Evolutionary conservation across 2,329 filamentous ascomycete genomes (phyloP).

Genomic region (Truncatella angustata): DNA sequence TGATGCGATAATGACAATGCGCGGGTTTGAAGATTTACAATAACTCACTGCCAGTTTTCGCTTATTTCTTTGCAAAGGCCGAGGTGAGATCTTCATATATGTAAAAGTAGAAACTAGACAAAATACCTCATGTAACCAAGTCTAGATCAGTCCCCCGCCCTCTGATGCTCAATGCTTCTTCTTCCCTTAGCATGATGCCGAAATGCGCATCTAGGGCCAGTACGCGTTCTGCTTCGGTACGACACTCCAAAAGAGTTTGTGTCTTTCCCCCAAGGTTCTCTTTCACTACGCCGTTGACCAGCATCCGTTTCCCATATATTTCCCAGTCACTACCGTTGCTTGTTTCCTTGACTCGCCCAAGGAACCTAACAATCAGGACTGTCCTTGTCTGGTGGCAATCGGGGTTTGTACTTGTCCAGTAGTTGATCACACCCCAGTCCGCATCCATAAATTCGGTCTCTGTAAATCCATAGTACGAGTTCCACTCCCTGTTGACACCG

Average conservation of each 20-base stretch:
- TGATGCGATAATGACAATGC: too few relatives aligned
- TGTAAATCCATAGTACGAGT: conserved; percentile 62
- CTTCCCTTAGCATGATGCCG: conserved; percentile 14
- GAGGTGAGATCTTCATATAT: too few relatives aligned
- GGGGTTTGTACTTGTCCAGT: conserved; percentile 47
- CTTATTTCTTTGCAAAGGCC: too few relatives aligned
- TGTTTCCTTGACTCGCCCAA: conserved; percentile 38
- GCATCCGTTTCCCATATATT: conserved; percentile 51
- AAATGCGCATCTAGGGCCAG: conserved; percentile 18
- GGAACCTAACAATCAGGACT: conserved; percentile 53
- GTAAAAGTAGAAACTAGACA: too few relatives aligned
- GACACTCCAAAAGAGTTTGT: conserved; percentile 42
- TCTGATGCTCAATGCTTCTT: conserved; percentile 38
- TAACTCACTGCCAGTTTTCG: too few relatives aligned
- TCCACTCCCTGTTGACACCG: conserved; percentile 48
- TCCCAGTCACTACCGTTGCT: conserved; percentile 39
- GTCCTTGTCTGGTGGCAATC: conserved; percentile 52
- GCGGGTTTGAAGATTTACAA: too few relatives aligned
- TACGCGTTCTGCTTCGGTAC: conserved; percentile 38
- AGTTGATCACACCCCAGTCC: conserved; percentile 63
- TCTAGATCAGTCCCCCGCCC: conserved; percentile 43
- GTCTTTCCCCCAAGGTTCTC: conserved; percentile 50
- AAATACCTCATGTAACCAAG: not conserved
- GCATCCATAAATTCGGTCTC: conserved; percentile 60
- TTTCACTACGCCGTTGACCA: conserved; percentile 52